Evolutionary conservation across 257 asterid genomes (phyloP), one percentile per base, ranked within the genome.

Genomic region (Salvia hispanica): DNA sequence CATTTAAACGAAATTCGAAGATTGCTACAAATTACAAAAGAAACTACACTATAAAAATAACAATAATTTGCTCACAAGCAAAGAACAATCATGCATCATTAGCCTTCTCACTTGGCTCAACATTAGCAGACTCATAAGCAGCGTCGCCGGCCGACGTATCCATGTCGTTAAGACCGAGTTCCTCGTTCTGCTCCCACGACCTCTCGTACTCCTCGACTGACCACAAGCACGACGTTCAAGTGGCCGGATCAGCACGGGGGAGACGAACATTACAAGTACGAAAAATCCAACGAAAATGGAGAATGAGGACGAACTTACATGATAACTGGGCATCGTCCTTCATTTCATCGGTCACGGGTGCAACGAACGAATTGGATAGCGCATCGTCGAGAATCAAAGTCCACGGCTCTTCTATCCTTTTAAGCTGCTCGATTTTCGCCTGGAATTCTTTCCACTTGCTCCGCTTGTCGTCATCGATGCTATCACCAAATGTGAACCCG

Each of bases 141-240:
- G 6, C 84, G 55, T 93, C 95, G 4, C 95, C 95, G 4, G 83
- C 72, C 65, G 99, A 80, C 25, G 97, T 94, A 73, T 94, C 96
- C 91, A 94, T 91, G 71, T 91, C 99, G 54, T 88, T 91, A 1
- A 94, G 88, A 58, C 99, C 99, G 78, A 91, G 66, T 73, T 94
- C 99, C 83, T 94, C 98, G 3, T 94, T 91, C 72, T 91, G 97
- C 82, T 94, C 98, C 96, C 93, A 94, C 3, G 96, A 79, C 71
- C 99, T 83, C 78, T 86, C 96, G 2, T 91, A 94, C 52, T 87
- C 97, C 82, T 87, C 95, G 34, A 55, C 98, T 93, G 83, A 50
- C 12, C n/a, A 8, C 8, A 9, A 25, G 7, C 61, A 10, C n/a
- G 4, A 21, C 25, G 25, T 21, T 21, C 25, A 21, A 21, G 25